Evolutionary conservation across 2,329 filamentous ascomycete species (phyloP).

Genomic region (Alternaria conjuncta): DNA sequence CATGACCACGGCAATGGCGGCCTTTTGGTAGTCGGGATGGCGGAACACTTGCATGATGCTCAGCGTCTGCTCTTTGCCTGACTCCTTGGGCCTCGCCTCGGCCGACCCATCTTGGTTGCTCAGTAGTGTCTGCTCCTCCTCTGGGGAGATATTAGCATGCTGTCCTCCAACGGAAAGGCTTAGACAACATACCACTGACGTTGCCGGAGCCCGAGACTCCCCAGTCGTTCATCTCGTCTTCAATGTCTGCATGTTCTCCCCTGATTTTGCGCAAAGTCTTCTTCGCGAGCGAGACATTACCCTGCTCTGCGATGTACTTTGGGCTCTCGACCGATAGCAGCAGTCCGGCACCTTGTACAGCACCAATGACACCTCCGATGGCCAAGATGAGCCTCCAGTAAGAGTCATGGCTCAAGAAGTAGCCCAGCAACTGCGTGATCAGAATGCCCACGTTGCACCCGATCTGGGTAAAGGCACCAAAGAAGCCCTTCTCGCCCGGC

Average conservation of each 20-base stretch:
- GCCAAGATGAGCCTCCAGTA: slow-evolving; percentile 86
- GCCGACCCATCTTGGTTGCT: slow-evolving; percentile 45
- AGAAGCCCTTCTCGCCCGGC: slow-evolving; percentile 72
- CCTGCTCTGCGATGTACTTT: slow-evolving; percentile 77
- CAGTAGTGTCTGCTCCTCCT: slow-evolving; percentile 76
- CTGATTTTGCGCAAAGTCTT: slow-evolving; percentile 76
- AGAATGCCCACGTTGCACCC: slow-evolving; percentile 93
- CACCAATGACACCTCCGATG: slow-evolving; percentile 71
- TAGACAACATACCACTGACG: slow-evolving; percentile 32
- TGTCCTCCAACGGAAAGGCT: not conserved
- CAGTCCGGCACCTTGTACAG: slow-evolving; percentile 72
- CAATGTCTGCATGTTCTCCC: slow-evolving; percentile 71
- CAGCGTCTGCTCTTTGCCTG: slow-evolving; percentile 45
- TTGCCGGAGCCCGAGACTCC: slow-evolving; percentile 39
- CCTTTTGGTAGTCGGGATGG: slow-evolving; percentile 75
- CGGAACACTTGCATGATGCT: slow-evolving; percentile 64
- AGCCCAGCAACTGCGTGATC: slow-evolving; percentile 80
- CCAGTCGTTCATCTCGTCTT: slow-evolving; percentile 70
- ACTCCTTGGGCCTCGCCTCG: slow-evolving; percentile 30
- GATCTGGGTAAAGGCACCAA: slow-evolving; percentile 84
- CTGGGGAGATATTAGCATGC: slow-evolving; percentile 36
- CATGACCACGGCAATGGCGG: slow-evolving; percentile 86
- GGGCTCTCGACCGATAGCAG: slow-evolving; percentile 81
- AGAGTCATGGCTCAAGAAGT: slow-evolving; percentile 79
- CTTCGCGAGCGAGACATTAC: slow-evolving; percentile 67